Evolutionary conservation across 805 yeast genomes (phyloP).

Genomic region (Limtongozyma cylindracea): DNA sequence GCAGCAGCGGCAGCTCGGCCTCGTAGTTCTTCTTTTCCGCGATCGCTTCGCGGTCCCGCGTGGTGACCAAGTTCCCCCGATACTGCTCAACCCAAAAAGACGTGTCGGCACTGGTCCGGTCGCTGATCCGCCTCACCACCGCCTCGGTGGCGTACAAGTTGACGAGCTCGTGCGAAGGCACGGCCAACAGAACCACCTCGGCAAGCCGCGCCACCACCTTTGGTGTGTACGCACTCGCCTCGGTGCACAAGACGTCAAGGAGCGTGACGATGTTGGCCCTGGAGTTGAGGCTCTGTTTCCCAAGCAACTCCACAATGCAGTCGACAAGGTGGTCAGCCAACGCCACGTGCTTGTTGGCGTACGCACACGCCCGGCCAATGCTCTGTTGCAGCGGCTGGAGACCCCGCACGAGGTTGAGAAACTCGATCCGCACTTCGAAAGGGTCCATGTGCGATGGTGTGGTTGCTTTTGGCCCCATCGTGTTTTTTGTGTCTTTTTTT

Average conservation of each 20-base stretch:
- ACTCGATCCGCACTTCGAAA: slow-evolving; percentile 62
- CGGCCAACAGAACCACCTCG: slow-evolving; percentile 8
- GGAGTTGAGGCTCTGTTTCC: slow-evolving; percentile 21
- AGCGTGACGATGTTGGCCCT: slow-evolving; percentile 46
- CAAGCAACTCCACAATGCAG: slow-evolving; percentile 34
- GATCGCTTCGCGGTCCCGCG: slow-evolving; percentile 10
- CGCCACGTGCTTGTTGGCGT: slow-evolving; percentile 29
- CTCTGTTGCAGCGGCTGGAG: slow-evolving; percentile 37
- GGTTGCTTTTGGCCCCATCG: neutral
- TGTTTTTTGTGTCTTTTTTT: neutral
- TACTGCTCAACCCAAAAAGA: slow-evolving; percentile 7
- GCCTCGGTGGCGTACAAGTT: slow-evolving; percentile 11
- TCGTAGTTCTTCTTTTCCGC: slow-evolving; percentile 9
- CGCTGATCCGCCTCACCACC: slow-evolving; percentile 13
- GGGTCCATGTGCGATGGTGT: slow-evolving; percentile 39
- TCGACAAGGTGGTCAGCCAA: slow-evolving; percentile 45
- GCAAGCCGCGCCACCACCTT: slow-evolving; percentile 11
- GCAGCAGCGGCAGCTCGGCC: slow-evolving; percentile 6
- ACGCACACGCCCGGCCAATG: slow-evolving; percentile 24
- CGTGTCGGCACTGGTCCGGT: slow-evolving; percentile 8
- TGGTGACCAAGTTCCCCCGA: slow-evolving; percentile 8
- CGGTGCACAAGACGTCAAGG: slow-evolving; percentile 28
- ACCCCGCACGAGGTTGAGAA: slow-evolving; percentile 35
- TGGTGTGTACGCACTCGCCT: slow-evolving; percentile 12
- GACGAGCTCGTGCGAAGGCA: slow-evolving; percentile 11